phyloP scores from a whole-genome alignment of 306 rosid species.

The Ammopiptanthus mongolicus region DNA sequence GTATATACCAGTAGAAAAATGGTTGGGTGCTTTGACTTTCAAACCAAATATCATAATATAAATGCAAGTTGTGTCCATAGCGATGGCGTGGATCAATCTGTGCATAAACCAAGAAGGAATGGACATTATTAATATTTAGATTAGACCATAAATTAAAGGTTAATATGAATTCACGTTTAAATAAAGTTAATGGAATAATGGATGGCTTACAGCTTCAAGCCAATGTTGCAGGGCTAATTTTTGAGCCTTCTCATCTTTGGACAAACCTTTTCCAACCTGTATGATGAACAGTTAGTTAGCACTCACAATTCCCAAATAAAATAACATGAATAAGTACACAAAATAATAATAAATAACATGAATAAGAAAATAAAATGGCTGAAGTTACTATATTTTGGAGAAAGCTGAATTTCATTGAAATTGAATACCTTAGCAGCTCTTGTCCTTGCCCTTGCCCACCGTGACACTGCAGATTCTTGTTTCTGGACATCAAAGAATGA shows the following conservation, averaged over 20 bases:
- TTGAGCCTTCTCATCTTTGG: slow-evolving; percentile 95
- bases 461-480: slow-evolving; percentile 68
- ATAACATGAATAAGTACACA: background rate
- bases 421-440: slow-evolving; percentile 78
- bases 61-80: slow-evolving; percentile 89
- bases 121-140: background rate
- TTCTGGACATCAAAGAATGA: slow-evolving; percentile 66
- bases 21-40: slow-evolving; percentile 85
- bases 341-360: background rate
- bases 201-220: slow-evolving; percentile 92
- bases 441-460: slow-evolving; percentile 94
- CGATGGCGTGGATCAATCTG: slow-evolving; percentile 99
- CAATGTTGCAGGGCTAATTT: slow-evolving; percentile 91
- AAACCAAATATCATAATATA: slow-evolving; percentile 88
- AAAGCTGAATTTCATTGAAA: background rate
- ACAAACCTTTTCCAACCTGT: slow-evolving; percentile 95
- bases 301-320: background rate
- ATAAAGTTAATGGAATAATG: background rate
- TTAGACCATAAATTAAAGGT: background rate
- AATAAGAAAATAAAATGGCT: background rate
- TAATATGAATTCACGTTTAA: background rate
- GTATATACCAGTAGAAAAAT: slow-evolving; percentile 84
- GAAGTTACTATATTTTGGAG: background rate
- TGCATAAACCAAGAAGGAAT: slow-evolving; percentile 8
- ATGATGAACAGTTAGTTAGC: background rate